Conservation (phyloP, 1,139 yeast species). For the Lipomyces yarrowii region DNA sequence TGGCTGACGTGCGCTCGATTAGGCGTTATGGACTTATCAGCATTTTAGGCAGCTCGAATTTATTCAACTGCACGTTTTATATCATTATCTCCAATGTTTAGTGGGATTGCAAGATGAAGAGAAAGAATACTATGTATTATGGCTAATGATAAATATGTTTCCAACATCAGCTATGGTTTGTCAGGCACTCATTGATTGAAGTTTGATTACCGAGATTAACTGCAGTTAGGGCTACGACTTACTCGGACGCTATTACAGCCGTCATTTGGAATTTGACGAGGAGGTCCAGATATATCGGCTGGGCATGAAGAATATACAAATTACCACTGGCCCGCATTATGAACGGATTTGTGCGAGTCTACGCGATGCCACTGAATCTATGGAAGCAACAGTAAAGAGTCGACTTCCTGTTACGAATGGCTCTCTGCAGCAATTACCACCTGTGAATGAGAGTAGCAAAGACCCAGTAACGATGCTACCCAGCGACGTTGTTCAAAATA, state of each 20-base stretch:
- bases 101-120: neutral
- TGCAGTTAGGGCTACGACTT: slow-evolving; percentile 12
- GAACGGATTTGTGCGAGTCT: neutral
- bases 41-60: neutral
- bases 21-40: slow-evolving; percentile 14
- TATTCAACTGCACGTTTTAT: slow-evolving; percentile 3
- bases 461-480: slow-evolving; percentile 6
- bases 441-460: neutral
- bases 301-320: neutral
- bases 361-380: neutral
- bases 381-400: neutral
- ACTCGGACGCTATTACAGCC: slow-evolving; percentile 4
- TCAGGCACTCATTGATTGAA: neutral
- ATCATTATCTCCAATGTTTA: slow-evolving; percentile 6
- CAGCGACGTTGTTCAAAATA: neutral
- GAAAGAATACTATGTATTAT: neutral
- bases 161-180: slow-evolving; percentile 4
- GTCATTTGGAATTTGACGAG: neutral
- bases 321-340: neutral
- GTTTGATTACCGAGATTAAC: neutral
- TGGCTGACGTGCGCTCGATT: neutral
- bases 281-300: neutral
- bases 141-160: slow-evolving; percentile 16
- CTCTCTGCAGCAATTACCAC: neutral
- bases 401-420: neutral